Conservation (phyloP, 805 yeast genomes). For the Schwanniomyces sp. region DNA sequence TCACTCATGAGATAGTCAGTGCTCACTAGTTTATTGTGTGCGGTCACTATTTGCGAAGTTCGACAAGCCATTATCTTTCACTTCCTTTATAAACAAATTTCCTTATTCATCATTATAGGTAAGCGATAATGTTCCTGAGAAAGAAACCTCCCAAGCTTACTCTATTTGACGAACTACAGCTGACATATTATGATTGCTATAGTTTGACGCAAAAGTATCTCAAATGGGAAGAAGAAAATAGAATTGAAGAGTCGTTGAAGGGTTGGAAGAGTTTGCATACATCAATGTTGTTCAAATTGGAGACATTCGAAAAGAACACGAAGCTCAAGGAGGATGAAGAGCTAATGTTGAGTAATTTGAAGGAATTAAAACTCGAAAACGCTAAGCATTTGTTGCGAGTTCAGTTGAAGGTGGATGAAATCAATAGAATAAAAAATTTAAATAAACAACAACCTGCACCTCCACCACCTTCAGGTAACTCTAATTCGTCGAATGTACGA, state of each 20-base stretch:
- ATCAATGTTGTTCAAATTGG: constrained; percentile 55
- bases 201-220: constrained; percentile 57
- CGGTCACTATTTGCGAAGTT: background rate
- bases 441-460: constrained; percentile 8
- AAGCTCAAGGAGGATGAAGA: constrained; percentile 26
- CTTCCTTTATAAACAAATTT: background rate
- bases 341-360: constrained; percentile 28
- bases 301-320: constrained; percentile 45
- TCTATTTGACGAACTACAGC: constrained; percentile 53
- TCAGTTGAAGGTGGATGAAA: constrained; percentile 40
- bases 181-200: constrained; percentile 62
- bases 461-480: constrained; percentile 7
- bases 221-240: constrained; percentile 55
- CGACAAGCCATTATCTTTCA: background rate
- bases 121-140: constrained; percentile 46
- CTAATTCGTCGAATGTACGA: constrained; percentile 21
- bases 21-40: background rate
- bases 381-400: constrained; percentile 41
- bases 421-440: constrained; percentile 20
- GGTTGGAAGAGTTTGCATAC: constrained; percentile 79
- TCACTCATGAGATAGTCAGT: background rate
- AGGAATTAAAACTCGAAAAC: constrained; percentile 41
- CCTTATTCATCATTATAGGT: background rate
- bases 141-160: constrained; percentile 59
- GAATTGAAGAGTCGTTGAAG: constrained; percentile 54